A percentile compares a stretch with the other conserved stretches of the same genome.
These are phyloP conservation scores for Fusarium brevicatenulatum DNA, from an alignment of 2,329 filamentous ascomycete genomes.

Conservation along the genomic window DNA sequence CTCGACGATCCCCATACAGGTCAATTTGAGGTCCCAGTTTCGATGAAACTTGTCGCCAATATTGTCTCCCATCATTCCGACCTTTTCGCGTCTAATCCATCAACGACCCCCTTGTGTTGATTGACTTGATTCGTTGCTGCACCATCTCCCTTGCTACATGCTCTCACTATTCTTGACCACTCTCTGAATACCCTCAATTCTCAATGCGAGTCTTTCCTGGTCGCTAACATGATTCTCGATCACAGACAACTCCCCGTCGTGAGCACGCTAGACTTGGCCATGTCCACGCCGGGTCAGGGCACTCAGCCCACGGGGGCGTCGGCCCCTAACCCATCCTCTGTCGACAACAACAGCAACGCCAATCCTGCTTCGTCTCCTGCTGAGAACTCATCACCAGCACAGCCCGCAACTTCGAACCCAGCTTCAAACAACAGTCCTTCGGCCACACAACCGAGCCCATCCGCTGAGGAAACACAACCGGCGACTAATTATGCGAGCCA, in stretches of 20 bases:
- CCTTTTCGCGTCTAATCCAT: constrained; percentile 10
- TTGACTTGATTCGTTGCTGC: constrained; percentile 11
- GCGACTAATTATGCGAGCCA: constrained; percentile 12
- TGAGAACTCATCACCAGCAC: constrained; percentile 8
- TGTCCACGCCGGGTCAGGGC: constrained; percentile 46
- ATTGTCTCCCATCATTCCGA: constrained; percentile 29
- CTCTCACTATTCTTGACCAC: constrained; percentile 4
- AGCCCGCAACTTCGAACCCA: constrained; percentile 13
- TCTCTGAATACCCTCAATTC: neutral
- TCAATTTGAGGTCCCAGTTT: constrained; percentile 5
- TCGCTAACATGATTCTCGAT: constrained; percentile 50
- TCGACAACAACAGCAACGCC: constrained; percentile 18
- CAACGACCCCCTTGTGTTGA: constrained; percentile 22
- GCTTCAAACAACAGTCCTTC: constrained; percentile 15
- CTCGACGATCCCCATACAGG: constrained; percentile 14
- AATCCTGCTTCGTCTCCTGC: constrained; percentile 17
- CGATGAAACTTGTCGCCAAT: constrained; percentile 19
- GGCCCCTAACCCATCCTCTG: constrained; percentile 23
- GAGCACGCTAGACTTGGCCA: constrained; percentile 44
- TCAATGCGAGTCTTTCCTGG: constrained; percentile 14
- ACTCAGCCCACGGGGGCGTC: constrained; percentile 37
- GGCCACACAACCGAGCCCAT: constrained; percentile 13
- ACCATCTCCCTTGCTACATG: constrained; percentile 17
- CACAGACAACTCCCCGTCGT: constrained; percentile 43
- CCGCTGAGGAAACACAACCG: constrained; percentile 1